phyloP scores from a whole-genome alignment of 2,329 filamentous ascomycete genomes.

The Phaeosphaeriaceae sp. region DNA sequence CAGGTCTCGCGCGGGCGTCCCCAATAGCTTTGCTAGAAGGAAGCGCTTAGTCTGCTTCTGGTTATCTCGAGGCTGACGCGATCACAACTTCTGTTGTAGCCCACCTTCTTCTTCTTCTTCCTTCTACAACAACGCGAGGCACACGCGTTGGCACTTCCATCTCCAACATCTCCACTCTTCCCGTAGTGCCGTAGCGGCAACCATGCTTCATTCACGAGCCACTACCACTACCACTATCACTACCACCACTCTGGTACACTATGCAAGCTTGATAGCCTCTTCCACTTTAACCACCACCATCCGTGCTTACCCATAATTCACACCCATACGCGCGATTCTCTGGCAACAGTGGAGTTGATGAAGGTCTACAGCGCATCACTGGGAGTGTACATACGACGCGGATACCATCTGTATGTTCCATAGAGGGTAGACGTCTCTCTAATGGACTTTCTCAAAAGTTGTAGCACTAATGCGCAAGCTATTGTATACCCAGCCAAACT shows the following conservation, averaged over 20 bases:
- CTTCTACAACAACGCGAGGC: background rate
- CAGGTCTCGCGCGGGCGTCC: conserved; percentile 7
- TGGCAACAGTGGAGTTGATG: conserved; percentile 43
- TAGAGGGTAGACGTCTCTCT: conserved; percentile 42
- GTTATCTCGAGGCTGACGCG: background rate
- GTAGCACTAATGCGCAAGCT: conserved; percentile 48
- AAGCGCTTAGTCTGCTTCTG: background rate
- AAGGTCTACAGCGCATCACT: conserved; percentile 42
- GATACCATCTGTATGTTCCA: conserved; percentile 48
- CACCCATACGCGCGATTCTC: conserved; percentile 16
- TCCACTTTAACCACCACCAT: conserved; percentile 4
- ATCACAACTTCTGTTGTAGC: too few species aligned
- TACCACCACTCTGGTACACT: conserved; percentile 18
- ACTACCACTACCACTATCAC: too few species aligned
- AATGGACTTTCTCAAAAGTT: conserved; percentile 50
- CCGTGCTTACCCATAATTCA: background rate
- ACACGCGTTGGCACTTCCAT: background rate
- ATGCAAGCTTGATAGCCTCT: conserved; percentile 31
- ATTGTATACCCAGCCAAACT: conserved; percentile 37
- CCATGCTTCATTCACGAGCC: conserved; percentile 34
- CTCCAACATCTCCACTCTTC: background rate
- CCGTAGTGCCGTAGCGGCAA: conserved; percentile 25
- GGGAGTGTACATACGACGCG: conserved; percentile 43
- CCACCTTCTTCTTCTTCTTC: too few species aligned
- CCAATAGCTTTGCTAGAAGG: too few species aligned